Percentiles rank a stretch among this genome's conserved stretches.
phyloP scores from a whole-genome alignment of 2,329 filamentous ascomycete species.

The Paraconiothyrium sp. region DNA sequence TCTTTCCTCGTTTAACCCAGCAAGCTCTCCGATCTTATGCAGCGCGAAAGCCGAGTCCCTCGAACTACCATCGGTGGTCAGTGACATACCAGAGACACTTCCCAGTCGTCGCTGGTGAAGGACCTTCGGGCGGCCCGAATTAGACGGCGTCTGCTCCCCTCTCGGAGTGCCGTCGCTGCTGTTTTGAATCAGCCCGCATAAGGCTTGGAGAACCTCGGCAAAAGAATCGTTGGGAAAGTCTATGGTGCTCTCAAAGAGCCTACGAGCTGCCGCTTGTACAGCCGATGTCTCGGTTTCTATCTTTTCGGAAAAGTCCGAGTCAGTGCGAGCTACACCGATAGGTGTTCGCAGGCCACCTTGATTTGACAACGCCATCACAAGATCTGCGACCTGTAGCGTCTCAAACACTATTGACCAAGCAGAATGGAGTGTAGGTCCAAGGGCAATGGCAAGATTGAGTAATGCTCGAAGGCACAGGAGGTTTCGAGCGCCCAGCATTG shows the following conservation, averaged over 20 bases:
- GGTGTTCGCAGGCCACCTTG: slow-evolving; percentile 31
- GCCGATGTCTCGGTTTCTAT: slow-evolving; percentile 82
- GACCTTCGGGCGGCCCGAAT: slow-evolving; percentile 36
- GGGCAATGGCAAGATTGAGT: slow-evolving; percentile 92
- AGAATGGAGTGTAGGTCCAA: slow-evolving; percentile 84
- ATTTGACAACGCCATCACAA: slow-evolving; percentile 71
- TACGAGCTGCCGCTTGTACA: slow-evolving; percentile 85
- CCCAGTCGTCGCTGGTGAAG: slow-evolving; percentile 53
- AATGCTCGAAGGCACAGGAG: slow-evolving; percentile 88
- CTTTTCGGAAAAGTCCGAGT: slow-evolving; percentile 42
- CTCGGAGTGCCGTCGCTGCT: slow-evolving; percentile 30
- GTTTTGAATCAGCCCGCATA: slow-evolving; percentile 73
- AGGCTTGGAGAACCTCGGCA: slow-evolving; percentile 75
- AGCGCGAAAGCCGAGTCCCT: slow-evolving; percentile 59
- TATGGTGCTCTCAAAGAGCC: slow-evolving; percentile 89
- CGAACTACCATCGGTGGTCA: slow-evolving; percentile 52
- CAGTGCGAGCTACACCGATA: slow-evolving; percentile 28
- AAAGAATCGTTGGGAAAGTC: slow-evolving; percentile 90
- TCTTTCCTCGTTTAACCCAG: slow-evolving; percentile 61
- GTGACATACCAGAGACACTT: slow-evolving; percentile 53
- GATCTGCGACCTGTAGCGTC: slow-evolving; percentile 90
- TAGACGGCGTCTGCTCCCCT: slow-evolving; percentile 34
- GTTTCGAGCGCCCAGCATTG: slow-evolving; percentile 83
- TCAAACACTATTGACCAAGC: slow-evolving; percentile 94
- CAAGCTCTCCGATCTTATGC: slow-evolving; percentile 59